Conservation (phyloP, 2,329 filamentous ascomycete genomes). For the Fusarium coicis region DNA sequence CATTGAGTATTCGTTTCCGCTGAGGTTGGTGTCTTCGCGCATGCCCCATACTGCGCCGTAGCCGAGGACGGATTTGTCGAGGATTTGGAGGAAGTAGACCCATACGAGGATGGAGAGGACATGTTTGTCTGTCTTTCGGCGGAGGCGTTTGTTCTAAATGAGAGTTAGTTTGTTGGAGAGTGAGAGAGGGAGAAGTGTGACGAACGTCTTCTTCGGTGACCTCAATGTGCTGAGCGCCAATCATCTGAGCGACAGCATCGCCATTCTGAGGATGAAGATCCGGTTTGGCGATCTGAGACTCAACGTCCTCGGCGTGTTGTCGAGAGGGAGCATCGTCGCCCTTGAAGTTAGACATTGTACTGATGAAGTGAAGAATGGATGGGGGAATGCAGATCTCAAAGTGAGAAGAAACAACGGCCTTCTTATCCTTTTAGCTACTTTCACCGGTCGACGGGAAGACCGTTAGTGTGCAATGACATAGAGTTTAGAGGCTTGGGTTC, state of each 20-base stretch:
- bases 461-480: background rate
- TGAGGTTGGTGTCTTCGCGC: slow-evolving; percentile 59
- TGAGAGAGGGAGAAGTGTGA: fast-evolving
- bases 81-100: slow-evolving; percentile 69
- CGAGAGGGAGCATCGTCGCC: slow-evolving; percentile 9
- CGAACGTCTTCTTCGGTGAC: slow-evolving; percentile 33
- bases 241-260: slow-evolving; percentile 25
- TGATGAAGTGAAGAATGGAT: background rate
- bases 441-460: background rate
- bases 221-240: slow-evolving; percentile 27
- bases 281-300: slow-evolving; percentile 8
- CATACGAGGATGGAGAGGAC: slow-evolving; percentile 66
- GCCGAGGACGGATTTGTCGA: slow-evolving; percentile 69
- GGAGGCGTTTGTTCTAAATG: slow-evolving; percentile 55
- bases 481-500: background rate
- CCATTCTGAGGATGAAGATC: background rate
- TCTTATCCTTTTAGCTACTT: background rate
- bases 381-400: background rate
- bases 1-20: slow-evolving; percentile 65
- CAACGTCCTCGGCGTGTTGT: slow-evolving; percentile 10
- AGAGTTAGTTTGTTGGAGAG: background rate
- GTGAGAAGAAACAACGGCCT: background rate
- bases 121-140: slow-evolving; percentile 68
- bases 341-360: slow-evolving; percentile 10
- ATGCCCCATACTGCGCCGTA: slow-evolving; percentile 68